Percentiles rank a stretch among this genome's conserved stretches.
These are phyloP conservation scores for Dactylonectria macrodidyma DNA, from an alignment of 2,329 filamentous ascomycete species.

Conservation along the genomic window DNA sequence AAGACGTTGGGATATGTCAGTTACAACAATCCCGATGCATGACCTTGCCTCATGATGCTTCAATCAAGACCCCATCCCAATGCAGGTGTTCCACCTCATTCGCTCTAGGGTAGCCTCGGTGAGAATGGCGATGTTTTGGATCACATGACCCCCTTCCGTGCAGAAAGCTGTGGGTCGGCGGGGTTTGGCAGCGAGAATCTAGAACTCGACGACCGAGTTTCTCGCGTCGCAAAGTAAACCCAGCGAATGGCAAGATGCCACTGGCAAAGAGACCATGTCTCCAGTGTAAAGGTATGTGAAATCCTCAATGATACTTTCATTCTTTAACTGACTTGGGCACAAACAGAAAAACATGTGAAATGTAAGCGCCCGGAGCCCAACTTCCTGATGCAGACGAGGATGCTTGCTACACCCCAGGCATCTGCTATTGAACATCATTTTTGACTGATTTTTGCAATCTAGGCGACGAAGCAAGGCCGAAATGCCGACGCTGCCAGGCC, in stretches of 20 bases:
- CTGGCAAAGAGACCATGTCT: conserved; percentile 52
- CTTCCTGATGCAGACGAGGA: conserved; percentile 14
- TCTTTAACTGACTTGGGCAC: conserved; percentile 28
- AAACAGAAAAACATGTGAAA: conserved; percentile 54
- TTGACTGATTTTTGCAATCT: neutral
- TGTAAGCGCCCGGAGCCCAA: conserved; percentile 44
- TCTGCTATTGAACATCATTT: neutral
- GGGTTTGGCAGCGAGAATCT: conserved; percentile 22
- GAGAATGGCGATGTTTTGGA: conserved; percentile 21
- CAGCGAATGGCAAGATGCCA: conserved; percentile 46
- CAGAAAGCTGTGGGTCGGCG: conserved; percentile 25
- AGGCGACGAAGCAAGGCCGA: conserved; percentile 58
- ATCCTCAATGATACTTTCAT: conserved; percentile 1
- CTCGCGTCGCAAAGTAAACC: neutral
- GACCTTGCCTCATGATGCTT: neutral
- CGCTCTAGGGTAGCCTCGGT: conserved; percentile 28
- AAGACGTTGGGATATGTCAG: neutral
- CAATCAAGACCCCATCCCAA: neutral
- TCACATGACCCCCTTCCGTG: conserved; percentile 19
- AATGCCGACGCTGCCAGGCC: conserved; percentile 52
- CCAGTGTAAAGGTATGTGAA: conserved; percentile 53
- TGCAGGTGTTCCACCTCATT: neutral
- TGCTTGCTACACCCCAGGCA: neutral
- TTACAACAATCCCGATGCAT: neutral
- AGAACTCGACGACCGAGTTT: conserved; percentile 8